Evolutionary conservation across 2,329 filamentous ascomycete genomes (phyloP).

Genomic region (Thermochaetoides dissita): DNA sequence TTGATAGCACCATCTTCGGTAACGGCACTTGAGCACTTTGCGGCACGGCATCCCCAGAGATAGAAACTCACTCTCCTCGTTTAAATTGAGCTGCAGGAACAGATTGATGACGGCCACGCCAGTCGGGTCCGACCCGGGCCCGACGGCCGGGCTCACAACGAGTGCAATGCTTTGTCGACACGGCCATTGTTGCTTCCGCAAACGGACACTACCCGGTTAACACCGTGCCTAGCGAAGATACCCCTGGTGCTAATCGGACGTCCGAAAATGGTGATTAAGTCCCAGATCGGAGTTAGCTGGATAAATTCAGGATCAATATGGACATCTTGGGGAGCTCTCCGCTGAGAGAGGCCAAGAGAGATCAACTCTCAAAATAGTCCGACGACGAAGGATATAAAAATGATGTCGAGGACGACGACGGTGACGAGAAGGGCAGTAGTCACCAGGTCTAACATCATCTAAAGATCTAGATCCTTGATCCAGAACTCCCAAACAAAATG

Average conservation of each 20-base stretch:
- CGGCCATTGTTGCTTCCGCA: not conserved
- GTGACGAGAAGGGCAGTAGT: not conserved
- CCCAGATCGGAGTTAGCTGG: constrained; percentile 13
- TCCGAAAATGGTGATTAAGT: constrained; percentile 14
- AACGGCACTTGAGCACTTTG: too few relatives aligned
- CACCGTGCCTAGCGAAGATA: constrained; percentile 1
- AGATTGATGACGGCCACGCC: constrained; percentile 10
- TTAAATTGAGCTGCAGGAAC: constrained; percentile 7
- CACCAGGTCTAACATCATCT: too few relatives aligned
- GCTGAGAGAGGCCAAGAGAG: not conserved
- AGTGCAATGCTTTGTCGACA: too few relatives aligned
- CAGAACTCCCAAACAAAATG: constrained; percentile 9
- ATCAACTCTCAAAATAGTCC: not conserved
- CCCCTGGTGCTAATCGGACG: constrained; percentile 9
- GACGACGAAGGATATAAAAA: constrained; percentile 4
- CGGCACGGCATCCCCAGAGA: too few relatives aligned
- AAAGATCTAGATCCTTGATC: not conserved
- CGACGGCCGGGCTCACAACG: not conserved
- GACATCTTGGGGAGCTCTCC: constrained; percentile 1
- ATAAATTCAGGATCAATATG: constrained; percentile 15
- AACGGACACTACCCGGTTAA: constrained; percentile 1
- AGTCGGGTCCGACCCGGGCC: constrained; percentile 11
- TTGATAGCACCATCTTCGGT: too few relatives aligned
- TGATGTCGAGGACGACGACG: not conserved
- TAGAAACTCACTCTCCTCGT: too few relatives aligned